Conservation (phyloP, 164 flowering plant species). For the Macadamia tetraphylla region DNA sequence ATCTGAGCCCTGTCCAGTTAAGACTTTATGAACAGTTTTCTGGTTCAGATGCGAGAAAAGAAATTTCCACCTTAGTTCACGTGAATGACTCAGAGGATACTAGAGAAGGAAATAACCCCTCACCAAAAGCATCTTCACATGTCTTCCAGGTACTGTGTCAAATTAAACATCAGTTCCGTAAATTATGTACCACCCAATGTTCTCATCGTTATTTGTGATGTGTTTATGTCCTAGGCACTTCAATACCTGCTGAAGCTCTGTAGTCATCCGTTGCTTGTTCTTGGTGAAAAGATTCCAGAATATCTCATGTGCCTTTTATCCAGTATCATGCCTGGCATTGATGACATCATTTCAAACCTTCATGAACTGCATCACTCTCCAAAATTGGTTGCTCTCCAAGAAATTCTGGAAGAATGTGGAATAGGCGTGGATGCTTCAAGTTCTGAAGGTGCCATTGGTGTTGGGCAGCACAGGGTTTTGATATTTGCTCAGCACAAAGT, state of each 20-base stretch:
- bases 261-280: slow-evolving; percentile 96
- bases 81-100: slow-evolving; percentile 38
- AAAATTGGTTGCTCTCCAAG: slow-evolving; percentile 88
- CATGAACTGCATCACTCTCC: slow-evolving; percentile 90
- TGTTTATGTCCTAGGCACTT: slow-evolving; percentile 60
- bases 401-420: slow-evolving; percentile 98
- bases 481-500: slow-evolving; percentile 98
- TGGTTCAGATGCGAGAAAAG: slow-evolving; percentile 74
- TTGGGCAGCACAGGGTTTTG: slow-evolving; percentile 92
- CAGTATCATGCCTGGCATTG: slow-evolving; percentile 45
- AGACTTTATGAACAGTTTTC: slow-evolving; percentile 92
- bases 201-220: slow-evolving; percentile 3
- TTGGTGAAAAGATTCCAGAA: slow-evolving; percentile 64
- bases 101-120: slow-evolving; percentile 32
- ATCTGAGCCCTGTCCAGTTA: slow-evolving; percentile 80
- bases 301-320: slow-evolving; percentile 37
- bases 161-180: neutral
- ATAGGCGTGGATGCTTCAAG: slow-evolving; percentile 74
- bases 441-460: slow-evolving; percentile 52
- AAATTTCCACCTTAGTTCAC: slow-evolving; percentile 66
- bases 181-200: neutral
- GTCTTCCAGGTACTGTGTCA: slow-evolving; percentile 74
- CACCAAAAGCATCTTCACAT: slow-evolving; percentile 83
- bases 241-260: slow-evolving; percentile 97
- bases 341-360: slow-evolving; percentile 62